Evolutionary conservation across 2,329 filamentous ascomycete genomes (phyloP), one percentile per base, ranked within the genome.

Genomic region (Cephalotrichum gorgonifer): DNA sequence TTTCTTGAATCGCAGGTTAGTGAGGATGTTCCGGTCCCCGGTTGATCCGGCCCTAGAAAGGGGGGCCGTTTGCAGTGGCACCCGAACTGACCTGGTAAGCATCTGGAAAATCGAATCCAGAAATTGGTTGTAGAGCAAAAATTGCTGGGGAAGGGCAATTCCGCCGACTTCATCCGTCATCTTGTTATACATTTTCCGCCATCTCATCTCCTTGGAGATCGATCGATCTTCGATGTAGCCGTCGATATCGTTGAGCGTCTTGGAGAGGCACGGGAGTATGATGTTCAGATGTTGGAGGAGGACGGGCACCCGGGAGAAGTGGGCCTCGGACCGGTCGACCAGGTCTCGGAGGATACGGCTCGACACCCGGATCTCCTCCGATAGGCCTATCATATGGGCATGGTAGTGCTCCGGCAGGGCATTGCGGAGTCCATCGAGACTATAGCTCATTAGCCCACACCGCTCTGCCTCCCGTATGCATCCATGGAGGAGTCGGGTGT

Each of bases 121-220:
- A 53, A 76, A 79, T 47, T 73, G 67, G 53, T 79, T 78, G 57
- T 78, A 81, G 48, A 79, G 66, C 26, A 69, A 60, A 52, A 82
- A 81, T 6, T 77, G 67, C 15, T 73, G 70, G 1, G 71, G 71
- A 2, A 83, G 62, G 6, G 66, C 64, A 28, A 77, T 67, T 0
- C 73, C 74, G 2, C 66, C 70, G 3, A 70, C 71, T 56, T 81
- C 75, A 23, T 72, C 67, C 7, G 68, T 70, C 69, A 82, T 70
- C 5, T 65, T 62, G 58, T 79, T 69, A 56, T 74, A 78, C 76
- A 82, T 81, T 54, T 69, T 70, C 39, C 71, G 69, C 79, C 79
- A 83, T 48, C 77, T 70, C 31, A 68, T 63, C 52, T 73, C 68
- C 48, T 69, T 71, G 17, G 67, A 64, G 39, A 72, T 54, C 4